A percentile compares a stretch with the other conserved stretches of the same genome.
These are phyloP conservation scores for Aquilaria agallochum DNA, from an alignment of 441 rosid genomes.

Conservation along the genomic window DNA sequence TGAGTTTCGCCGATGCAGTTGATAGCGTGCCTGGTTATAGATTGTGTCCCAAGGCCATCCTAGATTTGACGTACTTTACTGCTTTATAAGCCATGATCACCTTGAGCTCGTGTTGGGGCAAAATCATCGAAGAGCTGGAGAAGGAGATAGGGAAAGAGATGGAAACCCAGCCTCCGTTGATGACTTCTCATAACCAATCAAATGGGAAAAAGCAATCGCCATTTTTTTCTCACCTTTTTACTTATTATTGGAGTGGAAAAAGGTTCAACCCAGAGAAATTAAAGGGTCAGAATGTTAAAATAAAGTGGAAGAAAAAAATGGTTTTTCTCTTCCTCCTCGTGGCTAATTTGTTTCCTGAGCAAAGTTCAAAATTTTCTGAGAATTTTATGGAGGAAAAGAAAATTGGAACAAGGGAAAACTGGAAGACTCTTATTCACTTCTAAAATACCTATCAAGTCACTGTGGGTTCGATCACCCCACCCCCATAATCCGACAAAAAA, in stretches of 20 bases:
- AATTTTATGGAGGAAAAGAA: neutral
- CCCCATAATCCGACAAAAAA: too few relatives aligned
- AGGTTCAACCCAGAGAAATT: neutral
- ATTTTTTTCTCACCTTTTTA: slow-evolving; percentile 16
- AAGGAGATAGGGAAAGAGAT: slow-evolving; percentile 18
- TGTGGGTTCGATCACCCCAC: too few relatives aligned
- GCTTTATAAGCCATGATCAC: slow-evolving; percentile 87
- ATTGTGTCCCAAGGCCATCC: slow-evolving; percentile 98
- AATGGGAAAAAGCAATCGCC: slow-evolving; percentile 62
- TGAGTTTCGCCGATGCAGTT: slow-evolving; percentile 63
- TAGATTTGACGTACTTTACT: slow-evolving; percentile 82
- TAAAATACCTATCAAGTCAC: too few relatives aligned
- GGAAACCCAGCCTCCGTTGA: slow-evolving; percentile 30
- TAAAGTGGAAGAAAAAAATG: neutral
- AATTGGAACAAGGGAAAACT: neutral
- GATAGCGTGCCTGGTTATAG: slow-evolving; percentile 91
- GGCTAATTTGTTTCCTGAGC: neutral
- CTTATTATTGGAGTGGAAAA: neutral
- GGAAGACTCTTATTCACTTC: too few relatives aligned
- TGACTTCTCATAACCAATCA: slow-evolving; percentile 39
- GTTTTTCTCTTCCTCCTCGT: neutral
- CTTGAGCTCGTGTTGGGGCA: slow-evolving; percentile 84
- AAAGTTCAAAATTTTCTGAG: neutral
- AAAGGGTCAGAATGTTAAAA: neutral
- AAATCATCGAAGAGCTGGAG: slow-evolving; percentile 27